Conservation (phyloP, 192 early-diverging fungal genomes). For the Coemansia sp. region DNA sequence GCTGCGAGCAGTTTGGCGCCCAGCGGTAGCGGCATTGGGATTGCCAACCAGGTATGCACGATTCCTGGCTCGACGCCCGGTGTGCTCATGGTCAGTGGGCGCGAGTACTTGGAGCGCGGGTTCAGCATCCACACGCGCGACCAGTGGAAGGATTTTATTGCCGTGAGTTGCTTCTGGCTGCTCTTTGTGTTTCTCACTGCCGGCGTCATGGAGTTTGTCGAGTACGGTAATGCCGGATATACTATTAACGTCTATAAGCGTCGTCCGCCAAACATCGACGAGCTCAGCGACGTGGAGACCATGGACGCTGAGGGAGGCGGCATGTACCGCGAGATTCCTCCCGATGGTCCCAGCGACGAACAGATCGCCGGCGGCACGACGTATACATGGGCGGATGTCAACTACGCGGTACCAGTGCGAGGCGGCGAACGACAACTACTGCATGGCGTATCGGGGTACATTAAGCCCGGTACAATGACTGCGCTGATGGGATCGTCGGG, state of each 20-base stretch:
- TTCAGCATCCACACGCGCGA: constrained; percentile 57
- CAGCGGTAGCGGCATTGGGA: constrained; percentile 34
- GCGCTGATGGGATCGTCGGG: constrained; percentile 69
- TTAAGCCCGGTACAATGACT: constrained; percentile 73
- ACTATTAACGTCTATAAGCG: constrained; percentile 43
- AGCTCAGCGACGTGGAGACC: constrained; percentile 26
- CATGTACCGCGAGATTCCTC: constrained; percentile 3
- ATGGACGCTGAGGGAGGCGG: constrained; percentile 5
- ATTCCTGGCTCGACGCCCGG: constrained; percentile 58
- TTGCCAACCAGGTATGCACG: constrained; percentile 60
- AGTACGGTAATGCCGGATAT: constrained; percentile 33
- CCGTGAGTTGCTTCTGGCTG: constrained; percentile 39
- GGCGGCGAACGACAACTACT: constrained; percentile 66
- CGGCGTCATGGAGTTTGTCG: constrained; percentile 58
- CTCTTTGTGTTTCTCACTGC: constrained; percentile 41
- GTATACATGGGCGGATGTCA: constrained; percentile 65
- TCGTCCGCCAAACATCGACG: constrained; percentile 19
- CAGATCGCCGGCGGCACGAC: constrained; percentile 53
- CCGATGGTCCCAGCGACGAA: constrained; percentile 13
- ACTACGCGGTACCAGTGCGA: constrained; percentile 70
- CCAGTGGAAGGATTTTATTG: constrained; percentile 63
- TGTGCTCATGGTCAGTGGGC: constrained; percentile 54
- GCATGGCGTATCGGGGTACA: constrained; percentile 64
- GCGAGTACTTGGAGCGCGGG: constrained; percentile 56
- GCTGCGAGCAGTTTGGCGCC: constrained; percentile 40